Evolutionary conservation across 495 filamentous ascomycete species (phyloP).

Genomic region (Hypoxylon fragiforme): DNA sequence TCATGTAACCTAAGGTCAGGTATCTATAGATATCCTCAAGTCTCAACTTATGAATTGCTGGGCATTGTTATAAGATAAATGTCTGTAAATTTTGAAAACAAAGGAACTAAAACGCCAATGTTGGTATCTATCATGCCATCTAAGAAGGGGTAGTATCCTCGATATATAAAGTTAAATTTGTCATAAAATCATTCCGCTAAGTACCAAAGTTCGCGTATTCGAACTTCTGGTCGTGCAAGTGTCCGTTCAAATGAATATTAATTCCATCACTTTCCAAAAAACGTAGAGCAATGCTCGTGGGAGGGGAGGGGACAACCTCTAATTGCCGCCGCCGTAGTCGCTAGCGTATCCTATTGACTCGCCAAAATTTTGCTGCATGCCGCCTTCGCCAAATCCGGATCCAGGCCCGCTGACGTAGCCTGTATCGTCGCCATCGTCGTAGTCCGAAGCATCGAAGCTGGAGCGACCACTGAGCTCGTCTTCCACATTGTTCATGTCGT

Average conservation of each 20-base stretch:
- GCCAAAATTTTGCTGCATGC: constrained; percentile 53
- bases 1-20: too few species aligned
- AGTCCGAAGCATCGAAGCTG: constrained; percentile 87
- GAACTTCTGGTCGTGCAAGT: constrained; percentile 11
- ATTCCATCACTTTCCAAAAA: neutral
- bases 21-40: too few species aligned
- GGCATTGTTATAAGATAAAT: too few species aligned
- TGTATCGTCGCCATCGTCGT: constrained; percentile 62
- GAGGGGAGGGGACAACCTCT: too few species aligned
- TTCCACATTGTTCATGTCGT: constrained; percentile 61
- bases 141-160: constrained; percentile 25
- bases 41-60: too few species aligned
- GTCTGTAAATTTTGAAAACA: too few species aligned
- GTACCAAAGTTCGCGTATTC: constrained; percentile 4
- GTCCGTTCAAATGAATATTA: constrained; percentile 9
- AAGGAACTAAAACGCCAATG: too few species aligned
- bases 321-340: constrained; percentile 54
- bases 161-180: constrained; percentile 12
- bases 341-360: constrained; percentile 56
- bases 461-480: constrained; percentile 80
- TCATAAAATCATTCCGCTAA: constrained; percentile 26
- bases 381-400: constrained; percentile 51
- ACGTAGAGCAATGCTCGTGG: neutral
- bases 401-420: constrained; percentile 61
- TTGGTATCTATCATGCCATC: constrained; percentile 41